A percentile compares a stretch with the other conserved stretches of the same genome.
Conservation (phyloP, 306 rosid species). For the Myrica gale region DNA sequence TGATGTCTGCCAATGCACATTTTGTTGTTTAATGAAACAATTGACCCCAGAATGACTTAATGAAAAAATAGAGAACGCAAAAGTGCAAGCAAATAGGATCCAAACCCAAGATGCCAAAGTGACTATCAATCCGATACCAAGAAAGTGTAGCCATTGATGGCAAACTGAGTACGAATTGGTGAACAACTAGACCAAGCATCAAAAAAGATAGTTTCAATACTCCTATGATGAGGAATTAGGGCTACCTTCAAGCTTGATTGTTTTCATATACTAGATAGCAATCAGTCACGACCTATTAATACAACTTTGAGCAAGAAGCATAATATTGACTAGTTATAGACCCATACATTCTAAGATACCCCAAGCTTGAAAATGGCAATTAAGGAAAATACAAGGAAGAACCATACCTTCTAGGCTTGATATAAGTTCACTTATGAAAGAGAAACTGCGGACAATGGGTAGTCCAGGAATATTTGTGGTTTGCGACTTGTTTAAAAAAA, state of each 20-base stretch:
- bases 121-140: background rate
- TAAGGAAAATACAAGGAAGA: background rate
- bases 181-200: background rate
- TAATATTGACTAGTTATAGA: too few relatives aligned
- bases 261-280: background rate
- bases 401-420: background rate
- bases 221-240: background rate
- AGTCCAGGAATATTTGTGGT: background rate
- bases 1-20: constrained; percentile 33
- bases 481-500: background rate
- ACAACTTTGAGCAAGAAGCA: too few relatives aligned
- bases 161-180: background rate
- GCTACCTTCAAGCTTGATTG: background rate
- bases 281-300: too few relatives aligned
- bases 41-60: background rate
- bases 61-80: background rate
- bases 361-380: background rate
- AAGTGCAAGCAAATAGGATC: background rate
- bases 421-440: background rate
- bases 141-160: background rate
- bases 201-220: background rate
- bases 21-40: background rate
- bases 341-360: too few relatives aligned
- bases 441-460: background rate
- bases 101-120: background rate